Percentiles rank a stretch among this genome's conserved stretches.
Evolutionary conservation across 306 rosid species (phyloP).

Genomic region (Cyamopsis tetragonoloba): DNA sequence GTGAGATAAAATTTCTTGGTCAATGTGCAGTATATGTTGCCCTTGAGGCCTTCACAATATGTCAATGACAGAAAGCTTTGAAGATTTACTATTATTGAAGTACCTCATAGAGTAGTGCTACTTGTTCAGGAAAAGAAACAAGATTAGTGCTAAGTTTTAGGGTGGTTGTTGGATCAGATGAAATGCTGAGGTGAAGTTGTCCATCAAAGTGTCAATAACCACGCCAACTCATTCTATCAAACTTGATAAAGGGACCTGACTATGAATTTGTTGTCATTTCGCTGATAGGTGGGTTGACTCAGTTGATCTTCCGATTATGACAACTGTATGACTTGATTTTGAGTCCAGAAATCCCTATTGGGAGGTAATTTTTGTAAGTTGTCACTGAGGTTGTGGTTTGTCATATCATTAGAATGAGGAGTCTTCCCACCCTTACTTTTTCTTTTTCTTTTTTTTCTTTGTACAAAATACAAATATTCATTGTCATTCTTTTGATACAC

Average conservation of each 20-base stretch:
- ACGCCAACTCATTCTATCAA: constrained; percentile 1
- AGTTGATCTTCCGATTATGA: neutral
- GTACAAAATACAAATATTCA: neutral
- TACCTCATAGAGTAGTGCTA: neutral
- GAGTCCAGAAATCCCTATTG: neutral
- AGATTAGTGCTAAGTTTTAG: neutral
- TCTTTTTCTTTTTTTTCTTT: no score
- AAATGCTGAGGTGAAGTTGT: neutral
- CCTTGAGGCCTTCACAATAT: constrained; percentile 13
- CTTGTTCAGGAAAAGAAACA: neutral
- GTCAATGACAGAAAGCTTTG: neutral
- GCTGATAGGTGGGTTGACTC: neutral
- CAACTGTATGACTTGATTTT: neutral
- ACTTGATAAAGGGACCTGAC: neutral
- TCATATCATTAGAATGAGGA: neutral
- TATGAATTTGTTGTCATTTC: neutral
- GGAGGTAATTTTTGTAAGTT: neutral
- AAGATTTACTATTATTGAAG: neutral
- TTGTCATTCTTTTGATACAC: neutral
- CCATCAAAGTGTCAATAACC: constrained; percentile 7
- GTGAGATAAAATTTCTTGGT: neutral
- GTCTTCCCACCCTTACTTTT: neutral
- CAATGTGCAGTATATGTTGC: neutral
- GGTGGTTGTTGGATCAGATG: constrained; percentile 1
- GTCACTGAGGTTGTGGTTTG: neutral